Evolutionary conservation across 2,329 filamentous ascomycete species (phyloP).

Genomic region (Graphilbum ipis-grandicollis): DNA sequence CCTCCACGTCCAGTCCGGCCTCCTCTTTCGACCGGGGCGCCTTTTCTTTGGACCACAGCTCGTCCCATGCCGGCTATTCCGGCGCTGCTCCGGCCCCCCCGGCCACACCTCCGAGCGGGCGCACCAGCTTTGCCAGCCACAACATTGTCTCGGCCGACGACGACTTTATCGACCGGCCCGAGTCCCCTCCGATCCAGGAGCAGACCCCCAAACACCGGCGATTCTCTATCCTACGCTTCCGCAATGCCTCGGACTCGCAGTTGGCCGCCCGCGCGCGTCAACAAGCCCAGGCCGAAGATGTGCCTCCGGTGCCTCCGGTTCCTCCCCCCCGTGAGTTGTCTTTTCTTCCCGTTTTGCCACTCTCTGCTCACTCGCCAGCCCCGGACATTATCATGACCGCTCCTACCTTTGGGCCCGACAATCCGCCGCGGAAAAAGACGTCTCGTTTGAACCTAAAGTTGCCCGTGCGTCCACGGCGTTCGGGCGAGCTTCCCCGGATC

Average conservation of each 20-base stretch:
- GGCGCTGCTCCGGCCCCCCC: no score
- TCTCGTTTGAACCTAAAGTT: conserved; percentile 38
- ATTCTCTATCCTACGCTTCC: conserved; percentile 62
- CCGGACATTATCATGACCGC: conserved; percentile 81
- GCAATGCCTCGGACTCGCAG: conserved; percentile 87
- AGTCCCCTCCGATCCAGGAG: conserved; percentile 34
- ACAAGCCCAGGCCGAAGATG: conserved; percentile 34
- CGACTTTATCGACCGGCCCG: conserved; percentile 17
- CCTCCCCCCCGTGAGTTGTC: conserved; percentile 3
- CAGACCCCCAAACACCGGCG: conserved; percentile 39
- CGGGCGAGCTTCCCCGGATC: conserved; percentile 28
- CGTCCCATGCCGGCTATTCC: no score
- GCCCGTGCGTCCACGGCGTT: conserved; percentile 32
- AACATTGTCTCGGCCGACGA: conserved; percentile 4
- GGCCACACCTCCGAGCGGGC: no score
- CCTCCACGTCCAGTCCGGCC: conserved; percentile 4
- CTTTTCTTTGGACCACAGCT: no score
- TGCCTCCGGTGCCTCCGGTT: conserved; percentile 26
- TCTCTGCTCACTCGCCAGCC: conserved; percentile 20
- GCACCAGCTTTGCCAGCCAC: conserved; percentile 10
- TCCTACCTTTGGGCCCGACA: conserved; percentile 50
- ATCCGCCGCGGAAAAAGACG: conserved; percentile 31
- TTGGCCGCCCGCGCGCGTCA: conserved; percentile 59
- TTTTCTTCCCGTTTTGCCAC: not conserved
- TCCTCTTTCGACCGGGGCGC: no score